Base-by-base conservation (phyloP, 352 stramenopile genomes). In the Achlya hypogyna region DNA sequence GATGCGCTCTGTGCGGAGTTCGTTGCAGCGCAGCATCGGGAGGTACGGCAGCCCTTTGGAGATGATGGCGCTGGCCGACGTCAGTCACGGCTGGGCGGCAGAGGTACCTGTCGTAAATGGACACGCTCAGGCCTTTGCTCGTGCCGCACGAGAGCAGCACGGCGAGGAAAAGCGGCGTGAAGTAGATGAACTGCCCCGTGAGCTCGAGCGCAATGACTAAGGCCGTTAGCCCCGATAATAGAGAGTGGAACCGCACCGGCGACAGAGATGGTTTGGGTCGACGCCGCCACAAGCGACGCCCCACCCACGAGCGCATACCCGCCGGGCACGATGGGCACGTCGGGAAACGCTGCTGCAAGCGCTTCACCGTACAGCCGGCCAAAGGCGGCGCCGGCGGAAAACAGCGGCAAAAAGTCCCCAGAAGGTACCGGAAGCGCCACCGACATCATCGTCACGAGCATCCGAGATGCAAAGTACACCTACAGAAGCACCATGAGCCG, bases 191-290 rank as follows among this genome's bases (percentile, higher is more conserved):
- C 32, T 84, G 77, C 14, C 84, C 74, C 25, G 87, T 96, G 66
- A 96, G 86, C 69, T 96, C 87, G 35, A 95, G 71, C 2, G 86
- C 88, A 67, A 96, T 96, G 42, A 96, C 87, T 70, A 65, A n/a
- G n/a, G 10, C 38, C 43, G 8, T n/a, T 9, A 16, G 29, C n/a
- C 3, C 34, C 18, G 14, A 67, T 18, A 3, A 63, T 0, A 18
- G 4, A n/a, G n/a, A 63, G 18, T 3, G n/a, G 16, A 6, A 31
- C 34, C 23, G 35, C 71, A 69, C 49, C 67, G 0, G 85, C 86
- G 12, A 88, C 83, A 2, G 83, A 93, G 1, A 96, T 73, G 1
- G 88, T 87, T 12, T 86, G 75, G 10, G 88, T 96, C 2, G 82
- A 79, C 18, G 79, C 82, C 3, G 72, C 78, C 0, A 82, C 76